Evolutionary conservation across 2,329 filamentous ascomycete species (phyloP).

Genomic region (Fusarium concolor): DNA sequence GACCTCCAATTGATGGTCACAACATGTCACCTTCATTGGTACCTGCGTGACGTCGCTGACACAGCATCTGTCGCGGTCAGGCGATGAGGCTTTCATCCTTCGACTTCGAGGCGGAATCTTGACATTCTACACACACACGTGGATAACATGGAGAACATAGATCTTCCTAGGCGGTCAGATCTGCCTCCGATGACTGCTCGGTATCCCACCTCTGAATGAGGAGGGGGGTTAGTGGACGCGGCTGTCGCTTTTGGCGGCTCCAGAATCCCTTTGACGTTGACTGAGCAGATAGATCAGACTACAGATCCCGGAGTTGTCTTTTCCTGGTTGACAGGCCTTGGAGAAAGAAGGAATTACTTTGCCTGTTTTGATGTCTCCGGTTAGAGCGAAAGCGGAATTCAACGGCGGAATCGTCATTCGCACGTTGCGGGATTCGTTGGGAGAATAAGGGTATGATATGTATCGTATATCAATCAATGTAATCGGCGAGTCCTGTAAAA

Average conservation of each 20-base stretch:
- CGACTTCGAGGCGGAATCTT: constrained; percentile 1
- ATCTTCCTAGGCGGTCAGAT: constrained; percentile 18
- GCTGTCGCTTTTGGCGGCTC: constrained; percentile 45
- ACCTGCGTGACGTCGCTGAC: constrained; percentile 46
- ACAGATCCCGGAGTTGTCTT: constrained; percentile 16
- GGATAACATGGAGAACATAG: constrained; percentile 10
- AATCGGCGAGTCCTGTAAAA: constrained; percentile 4
- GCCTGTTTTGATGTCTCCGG: constrained; percentile 15
- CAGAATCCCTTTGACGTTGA: constrained; percentile 6
- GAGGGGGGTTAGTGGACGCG: constrained; percentile 6
- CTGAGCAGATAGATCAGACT: not conserved
- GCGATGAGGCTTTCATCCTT: constrained; percentile 5
- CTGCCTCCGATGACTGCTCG: constrained; percentile 25
- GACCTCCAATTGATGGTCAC: constrained; percentile 20
- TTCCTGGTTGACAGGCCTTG: not conserved
- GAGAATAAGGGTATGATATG: not conserved
- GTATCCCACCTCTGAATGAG: constrained; percentile 16
- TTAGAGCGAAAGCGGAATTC: not conserved
- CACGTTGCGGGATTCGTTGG: constrained; percentile 30
- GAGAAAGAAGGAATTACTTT: not conserved
- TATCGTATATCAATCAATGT: constrained; percentile 1
- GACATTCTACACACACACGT: constrained; percentile 5
- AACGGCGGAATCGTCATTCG: constrained; percentile 1
- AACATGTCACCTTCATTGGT: constrained; percentile 25
- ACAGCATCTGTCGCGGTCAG: constrained; percentile 33